phyloP scores from a whole-genome alignment of 495 filamentous ascomycete genomes.

The Parathielavia appendiculata region DNA sequence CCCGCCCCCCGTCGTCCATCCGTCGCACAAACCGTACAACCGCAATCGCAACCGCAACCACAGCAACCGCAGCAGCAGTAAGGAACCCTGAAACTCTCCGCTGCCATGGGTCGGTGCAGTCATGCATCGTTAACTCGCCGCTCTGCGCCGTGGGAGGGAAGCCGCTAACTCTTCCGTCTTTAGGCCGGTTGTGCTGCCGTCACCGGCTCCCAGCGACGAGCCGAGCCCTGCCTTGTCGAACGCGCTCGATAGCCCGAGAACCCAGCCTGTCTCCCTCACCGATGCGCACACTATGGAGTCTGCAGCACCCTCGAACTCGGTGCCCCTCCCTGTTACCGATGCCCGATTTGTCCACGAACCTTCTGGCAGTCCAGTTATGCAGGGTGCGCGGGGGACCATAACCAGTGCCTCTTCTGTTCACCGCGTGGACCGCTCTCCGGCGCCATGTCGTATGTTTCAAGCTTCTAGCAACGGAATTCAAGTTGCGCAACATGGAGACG shows the following conservation, averaged over 20 bases:
- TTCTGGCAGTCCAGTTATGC: not conserved
- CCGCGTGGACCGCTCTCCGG: not conserved
- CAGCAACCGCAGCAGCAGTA: constrained; percentile 15
- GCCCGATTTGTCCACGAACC: constrained; percentile 27
- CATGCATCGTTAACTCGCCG: not conserved
- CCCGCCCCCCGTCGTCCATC: constrained; percentile 12
- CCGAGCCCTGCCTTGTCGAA: constrained; percentile 39
- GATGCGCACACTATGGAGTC: constrained; percentile 15
- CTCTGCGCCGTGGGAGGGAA: not conserved
- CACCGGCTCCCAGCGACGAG: constrained; percentile 54
- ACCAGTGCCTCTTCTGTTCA: not conserved
- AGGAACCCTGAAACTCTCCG: not conserved
- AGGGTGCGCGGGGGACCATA: not conserved
- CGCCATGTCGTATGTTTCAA: not conserved
- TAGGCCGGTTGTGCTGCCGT: constrained; percentile 41
- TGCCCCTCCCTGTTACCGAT: constrained; percentile 19
- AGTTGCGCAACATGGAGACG: not conserved
- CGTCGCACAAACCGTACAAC: constrained; percentile 12
- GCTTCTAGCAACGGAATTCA: not conserved
- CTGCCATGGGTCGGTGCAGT: not conserved
- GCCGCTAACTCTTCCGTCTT: not conserved
- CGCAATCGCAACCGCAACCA: constrained; percentile 2
- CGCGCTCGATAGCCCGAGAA: constrained; percentile 30
- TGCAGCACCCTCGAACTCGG: constrained; percentile 1
- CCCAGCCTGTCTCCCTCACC: constrained; percentile 12